Percentiles rank a stretch among this genome's conserved stretches.
These are phyloP conservation scores for Rhizopus delemar DNA, from an alignment of 371 early-diverging fungal genomes.

Conservation along the genomic window DNA sequence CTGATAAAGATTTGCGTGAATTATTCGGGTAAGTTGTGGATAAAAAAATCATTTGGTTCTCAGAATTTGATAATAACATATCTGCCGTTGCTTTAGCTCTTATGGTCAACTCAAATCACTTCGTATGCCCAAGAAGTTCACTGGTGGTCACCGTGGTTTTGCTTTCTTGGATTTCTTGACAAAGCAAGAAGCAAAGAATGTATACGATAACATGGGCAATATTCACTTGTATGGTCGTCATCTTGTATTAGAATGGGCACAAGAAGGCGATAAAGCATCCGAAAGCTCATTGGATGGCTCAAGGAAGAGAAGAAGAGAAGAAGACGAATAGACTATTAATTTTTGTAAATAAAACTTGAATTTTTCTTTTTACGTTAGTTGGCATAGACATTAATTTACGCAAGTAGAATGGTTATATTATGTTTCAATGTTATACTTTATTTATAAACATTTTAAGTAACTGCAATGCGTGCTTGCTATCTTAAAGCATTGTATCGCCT, in stretches of 20 bases:
- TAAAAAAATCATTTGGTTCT: background rate
- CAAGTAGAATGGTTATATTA: too few species aligned
- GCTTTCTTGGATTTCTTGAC: slow-evolving; percentile 97
- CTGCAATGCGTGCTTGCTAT: too few species aligned
- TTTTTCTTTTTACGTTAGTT: too few species aligned
- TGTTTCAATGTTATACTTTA: too few species aligned
- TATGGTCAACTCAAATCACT: slow-evolving; percentile 95
- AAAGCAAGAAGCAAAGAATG: slow-evolving; percentile 89
- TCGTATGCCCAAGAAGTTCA: slow-evolving; percentile 94
- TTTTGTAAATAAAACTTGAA: background rate
- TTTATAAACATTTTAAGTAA: too few species aligned
- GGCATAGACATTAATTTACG: too few species aligned
- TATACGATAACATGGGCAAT: slow-evolving; percentile 82
- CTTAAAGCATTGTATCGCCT: too few species aligned
- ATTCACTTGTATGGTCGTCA: slow-evolving; percentile 99
- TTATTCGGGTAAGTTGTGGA: slow-evolving; percentile 72
- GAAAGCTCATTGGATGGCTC: background rate
- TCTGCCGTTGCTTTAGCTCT: slow-evolving; percentile 41
- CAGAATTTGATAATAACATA: too few species aligned
- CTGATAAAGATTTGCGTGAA: slow-evolving; percentile 90
- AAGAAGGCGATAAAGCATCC: slow-evolving; percentile 65
- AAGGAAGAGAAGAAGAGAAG: slow-evolving; percentile 5
- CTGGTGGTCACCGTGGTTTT: slow-evolving; percentile 97
- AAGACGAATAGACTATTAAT: background rate
- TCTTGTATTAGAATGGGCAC: slow-evolving; percentile 95